These are phyloP conservation scores for Cyclostephanos tholiformis DNA, from an alignment of 108 stramenopile species.

Conservation along the genomic window DNA sequence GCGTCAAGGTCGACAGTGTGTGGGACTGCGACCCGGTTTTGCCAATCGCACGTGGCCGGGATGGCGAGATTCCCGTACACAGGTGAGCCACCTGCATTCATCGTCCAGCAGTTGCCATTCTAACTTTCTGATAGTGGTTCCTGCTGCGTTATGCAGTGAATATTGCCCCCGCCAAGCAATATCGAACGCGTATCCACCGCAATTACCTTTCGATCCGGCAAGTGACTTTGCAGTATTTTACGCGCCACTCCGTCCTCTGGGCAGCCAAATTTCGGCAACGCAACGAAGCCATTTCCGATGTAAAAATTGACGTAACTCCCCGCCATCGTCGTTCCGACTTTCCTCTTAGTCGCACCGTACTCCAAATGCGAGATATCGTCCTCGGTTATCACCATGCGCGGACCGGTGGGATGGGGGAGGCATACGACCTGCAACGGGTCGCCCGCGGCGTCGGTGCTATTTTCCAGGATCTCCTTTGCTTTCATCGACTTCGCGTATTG, in stretches of 20 bases:
- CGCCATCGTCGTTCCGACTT: conserved; percentile 54
- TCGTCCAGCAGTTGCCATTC: too few relatives aligned
- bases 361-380: conserved; percentile 2
- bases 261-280: conserved; percentile 67
- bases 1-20: too few relatives aligned
- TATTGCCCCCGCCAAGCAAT: conserved; percentile 83
- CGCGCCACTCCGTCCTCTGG: conserved; percentile 53
- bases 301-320: conserved; percentile 86
- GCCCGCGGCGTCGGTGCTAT: conserved; percentile 55
- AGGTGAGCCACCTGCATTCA: too few relatives aligned
- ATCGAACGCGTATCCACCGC: conserved; percentile 68
- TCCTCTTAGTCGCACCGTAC: conserved; percentile 9
- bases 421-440: background rate
- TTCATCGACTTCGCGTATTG: conserved; percentile 58
- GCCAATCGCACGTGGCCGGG: too few relatives aligned
- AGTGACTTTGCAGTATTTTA: conserved; percentile 48
- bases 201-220: conserved; percentile 62
- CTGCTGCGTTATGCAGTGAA: conserved; percentile 88
- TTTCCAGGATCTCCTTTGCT: conserved; percentile 51
- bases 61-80: too few relatives aligned
- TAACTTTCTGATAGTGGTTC: too few relatives aligned
- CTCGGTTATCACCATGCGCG: background rate
- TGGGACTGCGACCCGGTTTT: too few relatives aligned
- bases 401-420: background rate
- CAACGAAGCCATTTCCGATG: conserved; percentile 65